phyloP scores from a whole-genome alignment of 257 asterid species.

The Mentha longifolia region DNA sequence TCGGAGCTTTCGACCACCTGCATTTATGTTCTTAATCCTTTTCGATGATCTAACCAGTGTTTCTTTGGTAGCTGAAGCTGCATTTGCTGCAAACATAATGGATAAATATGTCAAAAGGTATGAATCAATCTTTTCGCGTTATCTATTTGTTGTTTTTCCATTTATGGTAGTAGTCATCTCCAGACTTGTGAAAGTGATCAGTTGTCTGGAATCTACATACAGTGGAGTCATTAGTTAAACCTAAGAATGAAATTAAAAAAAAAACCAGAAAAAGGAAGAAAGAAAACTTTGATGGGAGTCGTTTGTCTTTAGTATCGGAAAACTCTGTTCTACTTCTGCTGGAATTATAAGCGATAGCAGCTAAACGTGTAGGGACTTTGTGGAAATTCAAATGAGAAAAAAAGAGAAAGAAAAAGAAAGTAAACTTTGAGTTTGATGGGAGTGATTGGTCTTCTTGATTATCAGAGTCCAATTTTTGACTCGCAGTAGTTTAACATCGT shows the following conservation, averaged over 20 bases:
- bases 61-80: conserved; percentile 60
- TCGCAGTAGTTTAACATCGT: no score
- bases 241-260: not conserved
- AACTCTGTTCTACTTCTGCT: not conserved
- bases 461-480: no score
- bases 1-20: conserved; percentile 4
- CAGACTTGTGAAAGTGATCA: not conserved
- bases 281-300: not conserved
- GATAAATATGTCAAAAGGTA: conserved; percentile 87
- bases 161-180: conserved; percentile 5
- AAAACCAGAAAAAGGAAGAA: not conserved
- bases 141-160: not conserved
- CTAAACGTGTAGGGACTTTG: not conserved
- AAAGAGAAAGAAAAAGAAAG: no score
- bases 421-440: no score
- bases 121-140: conserved; percentile 15
- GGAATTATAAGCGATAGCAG: not conserved
- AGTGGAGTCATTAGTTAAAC: not conserved
- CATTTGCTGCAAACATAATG: conserved; percentile 56
- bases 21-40: not conserved
- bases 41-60: conserved; percentile 22
- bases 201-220: not conserved
- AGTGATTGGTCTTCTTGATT: no score
- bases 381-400: no score
- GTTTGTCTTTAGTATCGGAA: not conserved